Conservation (phyloP, 768 basidiomycete species). For the Hemileccinum impolitum region DNA sequence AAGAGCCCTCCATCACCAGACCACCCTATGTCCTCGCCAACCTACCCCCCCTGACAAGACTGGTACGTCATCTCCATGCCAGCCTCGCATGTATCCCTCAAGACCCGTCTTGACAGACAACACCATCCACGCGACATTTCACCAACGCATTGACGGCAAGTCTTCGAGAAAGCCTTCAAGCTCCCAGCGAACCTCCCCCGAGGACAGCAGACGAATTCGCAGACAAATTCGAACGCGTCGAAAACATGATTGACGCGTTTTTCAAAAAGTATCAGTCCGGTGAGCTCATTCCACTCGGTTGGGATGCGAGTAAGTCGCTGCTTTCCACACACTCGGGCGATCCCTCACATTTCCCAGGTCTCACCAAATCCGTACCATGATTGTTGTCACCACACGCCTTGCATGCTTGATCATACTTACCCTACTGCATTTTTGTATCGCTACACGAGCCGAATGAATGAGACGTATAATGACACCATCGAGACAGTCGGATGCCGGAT, state of each 20-base stretch:
- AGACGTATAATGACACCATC: constrained; percentile 9
- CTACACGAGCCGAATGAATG: constrained; percentile 2
- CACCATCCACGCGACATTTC: not conserved
- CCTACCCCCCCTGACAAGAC: constrained; percentile 3
- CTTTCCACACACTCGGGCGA: not conserved
- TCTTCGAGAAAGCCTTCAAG: constrained; percentile 11
- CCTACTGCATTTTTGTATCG: constrained; percentile 14
- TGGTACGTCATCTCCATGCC: constrained; percentile 8
- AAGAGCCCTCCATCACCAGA: constrained; percentile 3
- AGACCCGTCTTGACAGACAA: not conserved
- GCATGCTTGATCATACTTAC: constrained; percentile 1
- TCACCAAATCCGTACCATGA: constrained; percentile 2
- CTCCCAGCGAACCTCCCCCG: constrained; percentile 9
- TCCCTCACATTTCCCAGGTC: constrained; percentile 11
- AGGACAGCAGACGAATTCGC: constrained; percentile 22
- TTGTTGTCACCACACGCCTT: not conserved
- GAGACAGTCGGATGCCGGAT: constrained; percentile 16
- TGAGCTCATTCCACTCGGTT: constrained; percentile 21
- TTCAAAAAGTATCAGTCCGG: constrained; percentile 20
- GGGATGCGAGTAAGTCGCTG: constrained; percentile 23
- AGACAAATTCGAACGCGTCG: constrained; percentile 12
- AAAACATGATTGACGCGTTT: constrained; percentile 20
- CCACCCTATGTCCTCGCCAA: not conserved
- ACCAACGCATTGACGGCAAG: constrained; percentile 5
- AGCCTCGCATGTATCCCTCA: not conserved